These are phyloP conservation scores for Phytophthora kernoviae DNA, from an alignment of 352 stramenopile genomes.

Conservation along the genomic window DNA sequence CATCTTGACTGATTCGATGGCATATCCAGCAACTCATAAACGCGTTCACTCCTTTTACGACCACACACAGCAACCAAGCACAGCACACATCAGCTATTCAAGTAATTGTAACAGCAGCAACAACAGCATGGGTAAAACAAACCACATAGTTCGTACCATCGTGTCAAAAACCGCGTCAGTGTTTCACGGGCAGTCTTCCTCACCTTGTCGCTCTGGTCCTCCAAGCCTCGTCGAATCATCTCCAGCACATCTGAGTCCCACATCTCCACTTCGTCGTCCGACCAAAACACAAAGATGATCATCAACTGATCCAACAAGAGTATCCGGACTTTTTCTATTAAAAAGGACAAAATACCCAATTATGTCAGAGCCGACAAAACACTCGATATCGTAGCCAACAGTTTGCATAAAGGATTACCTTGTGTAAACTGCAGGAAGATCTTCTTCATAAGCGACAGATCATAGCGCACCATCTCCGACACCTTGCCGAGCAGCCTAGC, in stretches of 20 bases:
- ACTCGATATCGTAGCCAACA: background rate
- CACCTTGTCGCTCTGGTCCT: constrained; percentile 47
- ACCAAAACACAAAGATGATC: constrained; percentile 61
- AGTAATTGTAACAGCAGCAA: background rate
- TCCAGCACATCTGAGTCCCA: constrained; percentile 58
- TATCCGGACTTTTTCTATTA: constrained; percentile 55
- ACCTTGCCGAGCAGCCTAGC: constrained; percentile 54
- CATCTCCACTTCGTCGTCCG: constrained; percentile 44
- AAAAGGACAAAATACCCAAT: constrained; percentile 4
- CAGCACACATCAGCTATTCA: background rate
- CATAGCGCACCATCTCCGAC: constrained; percentile 66
- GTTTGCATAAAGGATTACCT: constrained; percentile 42
- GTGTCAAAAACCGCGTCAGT: constrained; percentile 46
- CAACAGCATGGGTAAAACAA: background rate
- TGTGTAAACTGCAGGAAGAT: constrained; percentile 50
- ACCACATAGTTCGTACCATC: constrained; percentile 42
- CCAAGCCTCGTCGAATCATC: constrained; percentile 50
- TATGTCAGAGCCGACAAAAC: background rate
- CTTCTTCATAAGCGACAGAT: constrained; percentile 52
- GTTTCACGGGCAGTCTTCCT: constrained; percentile 51
- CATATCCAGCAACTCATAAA: constrained; percentile 55
- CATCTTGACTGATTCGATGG: constrained; percentile 39
- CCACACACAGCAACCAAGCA: background rate
- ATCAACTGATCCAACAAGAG: constrained; percentile 66
- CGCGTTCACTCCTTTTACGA: constrained; percentile 56